These are phyloP conservation scores for Metschnikowia continentalis DNA, from an alignment of 805 yeast genomes.

Conservation along the genomic window DNA sequence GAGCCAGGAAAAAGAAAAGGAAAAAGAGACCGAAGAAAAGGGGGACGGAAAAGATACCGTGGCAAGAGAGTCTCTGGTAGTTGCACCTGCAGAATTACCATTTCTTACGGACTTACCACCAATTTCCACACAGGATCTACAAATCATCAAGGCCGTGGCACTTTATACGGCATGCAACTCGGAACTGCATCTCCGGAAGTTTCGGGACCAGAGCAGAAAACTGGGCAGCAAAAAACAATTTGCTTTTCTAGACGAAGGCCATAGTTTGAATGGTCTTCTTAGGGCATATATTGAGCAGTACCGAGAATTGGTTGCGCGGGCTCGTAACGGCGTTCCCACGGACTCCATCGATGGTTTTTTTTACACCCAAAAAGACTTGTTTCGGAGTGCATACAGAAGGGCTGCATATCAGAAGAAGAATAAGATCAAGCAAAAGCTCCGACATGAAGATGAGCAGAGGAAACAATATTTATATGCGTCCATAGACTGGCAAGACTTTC, in stretches of 20 bases:
- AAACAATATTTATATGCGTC: slow-evolving; percentile 55
- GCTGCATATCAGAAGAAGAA: slow-evolving; percentile 50
- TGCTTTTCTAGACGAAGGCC: slow-evolving; percentile 58
- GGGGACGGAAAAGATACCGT: not conserved
- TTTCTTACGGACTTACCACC: slow-evolving; percentile 28
- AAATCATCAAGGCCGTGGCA: slow-evolving; percentile 70
- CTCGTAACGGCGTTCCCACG: slow-evolving; percentile 3
- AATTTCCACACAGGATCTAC: slow-evolving; percentile 60
- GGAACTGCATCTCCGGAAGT: slow-evolving; percentile 27
- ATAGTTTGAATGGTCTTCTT: slow-evolving; percentile 57
- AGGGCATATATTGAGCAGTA: slow-evolving; percentile 54
- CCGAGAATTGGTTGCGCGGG: slow-evolving; percentile 19
- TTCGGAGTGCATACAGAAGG: slow-evolving; percentile 47
- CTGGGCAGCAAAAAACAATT: slow-evolving; percentile 50
- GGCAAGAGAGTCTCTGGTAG: not conserved
- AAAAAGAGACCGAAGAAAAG: not conserved
- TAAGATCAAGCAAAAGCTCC: slow-evolving; percentile 31
- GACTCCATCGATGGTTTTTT: slow-evolving; percentile 12
- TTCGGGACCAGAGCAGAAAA: slow-evolving; percentile 35
- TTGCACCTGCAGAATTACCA: slow-evolving; percentile 20
- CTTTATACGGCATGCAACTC: slow-evolving; percentile 63
- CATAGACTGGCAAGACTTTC: slow-evolving; percentile 86
- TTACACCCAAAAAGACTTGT: slow-evolving; percentile 27
- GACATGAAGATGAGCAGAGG: slow-evolving; percentile 27
- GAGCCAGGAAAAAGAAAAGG: not conserved